Percentiles rank a stretch among this genome's conserved stretches.
Conservation (phyloP, 306 rosid species). For the Rubus idaeus region DNA sequence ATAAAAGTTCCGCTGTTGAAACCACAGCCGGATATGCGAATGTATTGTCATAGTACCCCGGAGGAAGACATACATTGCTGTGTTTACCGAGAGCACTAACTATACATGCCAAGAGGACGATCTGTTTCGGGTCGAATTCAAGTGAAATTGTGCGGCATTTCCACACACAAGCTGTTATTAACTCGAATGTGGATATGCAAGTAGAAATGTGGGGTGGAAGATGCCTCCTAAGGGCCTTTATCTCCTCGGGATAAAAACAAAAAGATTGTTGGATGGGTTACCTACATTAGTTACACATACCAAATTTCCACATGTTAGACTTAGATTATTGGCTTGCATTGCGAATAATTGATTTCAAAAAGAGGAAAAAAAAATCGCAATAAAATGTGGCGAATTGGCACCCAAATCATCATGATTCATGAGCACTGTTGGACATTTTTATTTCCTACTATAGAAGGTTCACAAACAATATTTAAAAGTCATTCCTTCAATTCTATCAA, state of each 20-base stretch:
- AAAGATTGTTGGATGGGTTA: conserved; percentile 9
- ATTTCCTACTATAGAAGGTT: no score
- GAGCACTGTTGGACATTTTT: no score
- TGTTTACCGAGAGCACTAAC: conserved; percentile 11
- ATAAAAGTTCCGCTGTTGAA: not conserved
- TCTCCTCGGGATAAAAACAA: conserved; percentile 21
- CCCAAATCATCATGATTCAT: no score
- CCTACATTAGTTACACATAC: no score
- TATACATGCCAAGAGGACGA: conserved; percentile 2
- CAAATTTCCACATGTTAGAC: no score
- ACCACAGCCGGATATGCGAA: conserved; percentile 9
- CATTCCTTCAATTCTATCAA: no score
- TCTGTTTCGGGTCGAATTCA: conserved; percentile 4
- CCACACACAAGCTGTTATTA: conserved; percentile 37
- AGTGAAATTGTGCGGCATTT: conserved; percentile 29
- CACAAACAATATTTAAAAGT: no score
- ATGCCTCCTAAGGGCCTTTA: conserved; percentile 6
- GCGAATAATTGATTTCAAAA: no score
- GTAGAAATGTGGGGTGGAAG: conserved; percentile 22
- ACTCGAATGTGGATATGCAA: conserved; percentile 22
- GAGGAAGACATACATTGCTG: not conserved
- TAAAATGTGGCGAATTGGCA: no score
- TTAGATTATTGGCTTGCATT: no score
- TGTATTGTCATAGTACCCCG: conserved; percentile 28
- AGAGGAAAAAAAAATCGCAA: no score